phyloP scores from a whole-genome alignment of 208 protist species.

The Leishmania braziliensis region DNA sequence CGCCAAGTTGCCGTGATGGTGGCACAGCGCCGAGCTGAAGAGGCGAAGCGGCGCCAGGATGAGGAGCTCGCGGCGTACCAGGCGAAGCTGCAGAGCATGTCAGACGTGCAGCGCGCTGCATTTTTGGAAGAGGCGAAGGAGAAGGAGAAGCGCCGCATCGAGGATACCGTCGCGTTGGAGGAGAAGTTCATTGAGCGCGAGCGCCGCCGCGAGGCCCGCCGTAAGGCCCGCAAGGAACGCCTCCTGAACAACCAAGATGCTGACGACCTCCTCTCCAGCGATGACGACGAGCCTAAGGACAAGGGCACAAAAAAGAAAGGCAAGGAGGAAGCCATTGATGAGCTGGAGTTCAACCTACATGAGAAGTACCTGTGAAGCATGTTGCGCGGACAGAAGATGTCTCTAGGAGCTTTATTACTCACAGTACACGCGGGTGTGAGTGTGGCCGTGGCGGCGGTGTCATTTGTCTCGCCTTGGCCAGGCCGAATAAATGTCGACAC shows the following conservation, averaged over 20 bases:
- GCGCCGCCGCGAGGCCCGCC: conserved; percentile 40
- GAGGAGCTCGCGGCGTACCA: conserved; percentile 53
- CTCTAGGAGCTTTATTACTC: neutral
- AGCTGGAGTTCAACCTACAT: conserved; percentile 37
- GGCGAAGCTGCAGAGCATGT: conserved; percentile 43
- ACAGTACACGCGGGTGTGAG: neutral
- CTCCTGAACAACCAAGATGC: conserved; percentile 29
- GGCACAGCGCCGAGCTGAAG: conserved; percentile 36
- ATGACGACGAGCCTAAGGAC: conserved; percentile 35
- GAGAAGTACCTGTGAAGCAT: conserved; percentile 30
- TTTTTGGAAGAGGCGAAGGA: conserved; percentile 49
- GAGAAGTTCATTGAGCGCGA: conserved; percentile 33
- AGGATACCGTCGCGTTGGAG: conserved; percentile 34
- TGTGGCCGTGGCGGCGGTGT: neutral
- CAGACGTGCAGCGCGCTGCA: conserved; percentile 46
- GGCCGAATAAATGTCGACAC: neutral
- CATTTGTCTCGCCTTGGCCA: neutral
- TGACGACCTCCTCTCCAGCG: conserved; percentile 33
- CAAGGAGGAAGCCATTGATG: conserved; percentile 31
- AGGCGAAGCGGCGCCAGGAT: conserved; percentile 47
- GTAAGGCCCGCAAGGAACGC: conserved; percentile 40
- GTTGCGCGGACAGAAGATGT: neutral
- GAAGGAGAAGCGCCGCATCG: conserved; percentile 40
- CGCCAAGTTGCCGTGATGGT: conserved; percentile 34
- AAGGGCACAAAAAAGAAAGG: conserved; percentile 34